Evolutionary conservation across 108 stramenopile species (phyloP).

Genomic region (Skeletonema grethae): DNA sequence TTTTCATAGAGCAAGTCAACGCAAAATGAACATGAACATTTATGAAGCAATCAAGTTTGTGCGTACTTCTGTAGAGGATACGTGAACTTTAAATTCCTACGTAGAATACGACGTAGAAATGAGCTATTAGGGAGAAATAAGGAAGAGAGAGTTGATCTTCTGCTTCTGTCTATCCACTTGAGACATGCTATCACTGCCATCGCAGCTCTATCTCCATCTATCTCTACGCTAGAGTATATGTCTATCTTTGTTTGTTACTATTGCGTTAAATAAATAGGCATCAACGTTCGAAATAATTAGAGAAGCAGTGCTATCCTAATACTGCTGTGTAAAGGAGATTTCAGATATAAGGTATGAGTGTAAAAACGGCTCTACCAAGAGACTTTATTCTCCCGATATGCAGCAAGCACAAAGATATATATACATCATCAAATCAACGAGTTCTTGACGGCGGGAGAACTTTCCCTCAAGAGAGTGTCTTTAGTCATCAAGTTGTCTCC

Average conservation of each 20-base stretch:
- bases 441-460: conserved; percentile 50
- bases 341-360: neutral
- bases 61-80: too few relatives aligned
- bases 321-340: neutral
- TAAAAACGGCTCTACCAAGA: conserved; percentile 13
- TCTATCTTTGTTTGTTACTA: neutral
- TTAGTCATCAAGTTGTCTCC: conserved; percentile 54
- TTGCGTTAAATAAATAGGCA: neutral
- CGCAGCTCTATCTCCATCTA: too few relatives aligned
- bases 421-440: conserved; percentile 52
- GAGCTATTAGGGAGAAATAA: too few relatives aligned
- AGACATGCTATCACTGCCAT: too few relatives aligned
- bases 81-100: too few relatives aligned
- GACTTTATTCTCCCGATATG: conserved; percentile 48
- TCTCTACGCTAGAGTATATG: too few relatives aligned
- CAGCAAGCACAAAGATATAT: neutral
- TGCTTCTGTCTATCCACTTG: too few relatives aligned
- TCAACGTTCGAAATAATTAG: neutral
- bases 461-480: conserved; percentile 60
- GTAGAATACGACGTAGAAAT: too few relatives aligned
- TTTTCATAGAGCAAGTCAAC: neutral
- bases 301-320: neutral
- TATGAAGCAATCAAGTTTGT: too few relatives aligned
- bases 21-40: too few relatives aligned
- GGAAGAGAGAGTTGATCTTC: too few relatives aligned